Conservation (phyloP, 2,329 filamentous ascomycete genomes). For the Myriosclerotinia curreyana region DNA sequence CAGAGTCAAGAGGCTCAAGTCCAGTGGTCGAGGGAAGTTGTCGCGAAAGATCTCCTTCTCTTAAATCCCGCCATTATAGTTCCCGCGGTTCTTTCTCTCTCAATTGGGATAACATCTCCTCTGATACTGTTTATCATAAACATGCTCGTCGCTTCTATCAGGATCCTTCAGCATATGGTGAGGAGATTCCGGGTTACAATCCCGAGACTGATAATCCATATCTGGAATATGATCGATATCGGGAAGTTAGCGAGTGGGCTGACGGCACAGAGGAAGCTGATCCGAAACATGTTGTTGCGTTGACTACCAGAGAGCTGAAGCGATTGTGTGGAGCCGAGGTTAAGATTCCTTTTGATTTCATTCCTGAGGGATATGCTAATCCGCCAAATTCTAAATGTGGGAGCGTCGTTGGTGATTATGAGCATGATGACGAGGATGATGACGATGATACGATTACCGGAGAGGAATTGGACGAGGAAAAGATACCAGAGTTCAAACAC, state of each 20-base stretch:
- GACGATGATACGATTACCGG: not conserved
- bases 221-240: constrained; percentile 8
- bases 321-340: constrained; percentile 1
- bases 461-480: not conserved
- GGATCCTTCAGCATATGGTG: constrained; percentile 4
- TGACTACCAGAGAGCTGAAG: constrained; percentile 15
- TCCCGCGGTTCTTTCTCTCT: constrained; percentile 7
- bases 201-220: constrained; percentile 13
- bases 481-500: not conserved
- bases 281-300: constrained; percentile 13
- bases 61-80: not conserved
- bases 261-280: constrained; percentile 5
- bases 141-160: constrained; percentile 15
- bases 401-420: constrained; percentile 3
- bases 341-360: constrained; percentile 7
- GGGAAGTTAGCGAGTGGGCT: constrained; percentile 16
- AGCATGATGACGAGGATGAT: not conserved
- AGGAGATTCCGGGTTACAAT: constrained; percentile 10
- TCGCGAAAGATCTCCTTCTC: not conserved
- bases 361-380: constrained; percentile 9
- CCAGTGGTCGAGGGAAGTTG: not conserved
- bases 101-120: constrained; percentile 13
- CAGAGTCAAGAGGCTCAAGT: not conserved
- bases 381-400: not conserved
- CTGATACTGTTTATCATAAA: constrained; percentile 12